Base-by-base conservation (phyloP, 2,329 filamentous ascomycete species). In the Penicillium fuscoglaucum region DNA sequence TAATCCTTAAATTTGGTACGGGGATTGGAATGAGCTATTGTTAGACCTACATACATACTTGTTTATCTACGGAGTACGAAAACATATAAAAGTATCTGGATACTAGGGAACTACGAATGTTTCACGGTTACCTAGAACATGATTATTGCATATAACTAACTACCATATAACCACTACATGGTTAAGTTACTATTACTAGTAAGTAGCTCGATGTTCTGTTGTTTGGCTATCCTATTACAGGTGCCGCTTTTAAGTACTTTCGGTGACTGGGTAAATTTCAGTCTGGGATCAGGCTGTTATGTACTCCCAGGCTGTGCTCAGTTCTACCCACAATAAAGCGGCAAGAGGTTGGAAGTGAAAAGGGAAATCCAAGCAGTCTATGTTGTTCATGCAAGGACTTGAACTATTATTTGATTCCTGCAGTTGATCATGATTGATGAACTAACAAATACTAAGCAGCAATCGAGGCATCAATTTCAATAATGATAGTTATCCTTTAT, bases 381-480 rank as follows among this genome's bases (percentile, higher is more conserved):
- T 21, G 19, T 29, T 21, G 19, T 19, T 45, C 12, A 43, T 55
- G 56, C 52, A 58, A 55, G 56, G 52, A 46, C 21, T 39, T 21
- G 37, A 40, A 15, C 43, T 58, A 55, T n/a, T 58, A 55, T n/a
- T 28, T n/a, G 29, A 48, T 43, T 37, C 6, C 6, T 57, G 41
- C 44, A 49, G 50, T 52, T 29, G 21, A 40, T 33, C 29, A 15
- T 41, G 10, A 21, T 13, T 19, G 26, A 31, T 29, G 17, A 6
- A 45, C 15, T n/a, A n/a, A 15, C 10, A 31, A 5, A 31, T 44
- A 44, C 15, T 19, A 46, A 29, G n/a, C 7, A 19, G n/a, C 7
- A 21, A 13, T 33, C 13, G 4, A 47, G n/a, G 9, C 4, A 21
- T 21, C 15, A 47, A 46, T 29, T 19, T 3, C n/a, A 29, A 45